These are phyloP conservation scores for Pseudogymnoascus sp. DNA, from an alignment of 2,329 filamentous ascomycete species.

Conservation along the genomic window DNA sequence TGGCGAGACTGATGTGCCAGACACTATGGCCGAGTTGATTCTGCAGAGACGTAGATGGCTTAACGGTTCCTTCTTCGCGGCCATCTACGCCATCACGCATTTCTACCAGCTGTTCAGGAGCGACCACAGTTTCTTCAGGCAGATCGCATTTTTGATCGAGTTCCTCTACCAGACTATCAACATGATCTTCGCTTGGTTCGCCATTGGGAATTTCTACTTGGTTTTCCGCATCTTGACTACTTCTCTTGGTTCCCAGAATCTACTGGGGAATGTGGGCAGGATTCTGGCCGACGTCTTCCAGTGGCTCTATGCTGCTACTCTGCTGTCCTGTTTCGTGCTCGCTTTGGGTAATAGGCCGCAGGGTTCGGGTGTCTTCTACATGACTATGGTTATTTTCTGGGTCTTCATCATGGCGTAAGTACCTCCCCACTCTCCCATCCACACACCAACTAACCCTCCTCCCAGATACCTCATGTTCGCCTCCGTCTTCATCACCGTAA, in stretches of 20 bases:
- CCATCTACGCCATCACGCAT: slow-evolving; percentile 88
- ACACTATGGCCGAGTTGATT: slow-evolving; percentile 88
- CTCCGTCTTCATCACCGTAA: slow-evolving; percentile 86
- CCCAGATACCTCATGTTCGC: slow-evolving; percentile 82
- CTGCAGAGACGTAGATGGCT: slow-evolving; percentile 93
- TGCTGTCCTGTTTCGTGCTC: slow-evolving; percentile 91
- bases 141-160: slow-evolving; percentile 83
- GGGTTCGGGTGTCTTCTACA: slow-evolving; percentile 87
- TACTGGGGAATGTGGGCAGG: slow-evolving; percentile 69
- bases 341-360: slow-evolving; percentile 91
- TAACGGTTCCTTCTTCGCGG: slow-evolving; percentile 97
- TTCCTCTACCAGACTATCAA: slow-evolving; percentile 91
- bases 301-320: slow-evolving; percentile 86
- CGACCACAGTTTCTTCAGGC: slow-evolving; percentile 78
- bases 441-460: slow-evolving; percentile 10
- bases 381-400: slow-evolving; percentile 99
- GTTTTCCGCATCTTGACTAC: slow-evolving; percentile 95
- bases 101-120: slow-evolving; percentile 95
- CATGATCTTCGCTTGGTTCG: slow-evolving; percentile 99
- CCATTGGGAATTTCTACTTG: slow-evolving; percentile 92
- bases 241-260: slow-evolving; percentile 59
- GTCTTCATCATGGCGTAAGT: slow-evolving; percentile 82
- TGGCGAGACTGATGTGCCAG: slow-evolving; percentile 94
- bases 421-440: not conserved
- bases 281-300: slow-evolving; percentile 86